Conservation (phyloP, 306 rosid species). For the Leucaena leucocephala region DNA sequence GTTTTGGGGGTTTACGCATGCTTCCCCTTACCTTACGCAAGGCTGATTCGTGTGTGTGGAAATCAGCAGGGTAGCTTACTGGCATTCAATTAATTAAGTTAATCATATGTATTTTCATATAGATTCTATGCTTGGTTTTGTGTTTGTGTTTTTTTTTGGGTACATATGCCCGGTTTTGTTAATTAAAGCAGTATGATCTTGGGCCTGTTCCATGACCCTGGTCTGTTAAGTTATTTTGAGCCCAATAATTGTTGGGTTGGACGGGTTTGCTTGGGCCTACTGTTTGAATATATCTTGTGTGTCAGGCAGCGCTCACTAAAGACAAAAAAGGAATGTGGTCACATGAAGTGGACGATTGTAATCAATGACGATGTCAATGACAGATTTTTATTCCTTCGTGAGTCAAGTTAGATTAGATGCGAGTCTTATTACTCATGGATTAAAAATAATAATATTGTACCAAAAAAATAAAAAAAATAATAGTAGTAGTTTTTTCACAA, state of each 20-base stretch:
- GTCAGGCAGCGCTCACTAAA: no score
- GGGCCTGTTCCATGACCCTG: neutral
- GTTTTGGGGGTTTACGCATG: constrained; percentile 98
- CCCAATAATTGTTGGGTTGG: neutral
- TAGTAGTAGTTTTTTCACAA: neutral
- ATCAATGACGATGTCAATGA: neutral
- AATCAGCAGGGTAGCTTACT: constrained; percentile 8
- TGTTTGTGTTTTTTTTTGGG: no score
- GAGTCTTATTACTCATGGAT: neutral
- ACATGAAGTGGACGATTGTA: neutral
- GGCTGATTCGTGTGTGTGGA: constrained; percentile 29
- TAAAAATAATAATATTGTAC: neutral
- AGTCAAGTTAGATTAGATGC: neutral
- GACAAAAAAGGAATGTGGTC: no score
- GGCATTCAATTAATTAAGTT: constrained; percentile 10
- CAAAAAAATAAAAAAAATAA: no score
- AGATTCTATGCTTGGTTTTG: constrained; percentile 23
- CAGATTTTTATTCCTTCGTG: no score
- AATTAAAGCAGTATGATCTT: no score
- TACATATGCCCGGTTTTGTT: constrained; percentile 27
- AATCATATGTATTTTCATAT: constrained; percentile 7
- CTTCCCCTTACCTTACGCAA: constrained; percentile 58
- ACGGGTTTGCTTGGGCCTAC: neutral
- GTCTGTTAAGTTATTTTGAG: neutral
- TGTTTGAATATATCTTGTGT: neutral